phyloP scores from a whole-genome alignment of 139 green algal species.

The Coccomyxa sp. region DNA sequence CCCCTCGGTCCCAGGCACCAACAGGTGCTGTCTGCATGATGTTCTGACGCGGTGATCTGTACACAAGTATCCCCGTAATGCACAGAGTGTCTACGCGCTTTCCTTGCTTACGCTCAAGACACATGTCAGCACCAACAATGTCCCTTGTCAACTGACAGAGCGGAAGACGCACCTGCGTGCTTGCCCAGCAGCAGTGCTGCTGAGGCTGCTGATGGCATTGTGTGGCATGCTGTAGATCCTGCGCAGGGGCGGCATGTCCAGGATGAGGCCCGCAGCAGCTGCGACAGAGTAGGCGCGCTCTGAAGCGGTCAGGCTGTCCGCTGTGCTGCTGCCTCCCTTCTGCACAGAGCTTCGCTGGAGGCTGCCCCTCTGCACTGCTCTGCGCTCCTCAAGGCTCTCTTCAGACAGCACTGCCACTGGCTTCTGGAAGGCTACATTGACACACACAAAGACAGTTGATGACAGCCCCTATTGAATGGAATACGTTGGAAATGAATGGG shows the following conservation, averaged over 20 bases:
- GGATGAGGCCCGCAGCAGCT: not conserved
- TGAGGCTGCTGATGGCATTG: not conserved
- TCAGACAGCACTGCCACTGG: conserved; percentile 13
- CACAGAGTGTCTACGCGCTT: no score
- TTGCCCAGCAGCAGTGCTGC: not conserved
- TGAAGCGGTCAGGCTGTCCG: not conserved
- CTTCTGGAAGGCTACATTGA: not conserved
- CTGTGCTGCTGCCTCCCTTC: not conserved
- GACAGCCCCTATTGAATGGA: no score
- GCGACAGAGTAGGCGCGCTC: not conserved
- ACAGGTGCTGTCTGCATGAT: no score
- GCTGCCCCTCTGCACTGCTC: not conserved
- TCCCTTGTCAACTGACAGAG: no score
- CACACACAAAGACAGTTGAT: not conserved
- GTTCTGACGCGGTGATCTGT: no score
- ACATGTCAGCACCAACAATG: no score
- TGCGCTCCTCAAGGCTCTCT: conserved; percentile 14
- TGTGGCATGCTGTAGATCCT: no score
- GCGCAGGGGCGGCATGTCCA: not conserved
- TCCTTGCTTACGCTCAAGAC: no score
- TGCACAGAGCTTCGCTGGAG: not conserved
- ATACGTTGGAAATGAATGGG: no score
- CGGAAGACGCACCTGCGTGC: no score
- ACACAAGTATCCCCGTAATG: no score
- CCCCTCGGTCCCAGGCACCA: no score